These are phyloP conservation scores for Mycena filopes DNA, from an alignment of 768 basidiomycete genomes.

Conservation along the genomic window DNA sequence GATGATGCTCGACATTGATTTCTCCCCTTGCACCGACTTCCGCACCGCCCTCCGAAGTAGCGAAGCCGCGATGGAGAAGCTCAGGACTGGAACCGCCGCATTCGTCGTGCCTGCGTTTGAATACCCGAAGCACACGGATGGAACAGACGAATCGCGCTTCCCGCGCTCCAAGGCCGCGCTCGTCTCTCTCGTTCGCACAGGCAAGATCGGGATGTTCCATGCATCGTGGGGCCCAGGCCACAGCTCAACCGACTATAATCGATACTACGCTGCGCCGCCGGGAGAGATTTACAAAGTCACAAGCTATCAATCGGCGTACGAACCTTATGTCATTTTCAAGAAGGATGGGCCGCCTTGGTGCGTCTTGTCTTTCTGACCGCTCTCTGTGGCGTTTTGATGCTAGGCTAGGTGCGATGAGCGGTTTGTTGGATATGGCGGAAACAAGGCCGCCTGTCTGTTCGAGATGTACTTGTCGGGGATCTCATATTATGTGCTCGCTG, in stretches of 20 bases:
- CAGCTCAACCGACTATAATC: slow-evolving; percentile 81
- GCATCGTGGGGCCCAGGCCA: slow-evolving; percentile 82
- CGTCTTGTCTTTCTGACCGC: slow-evolving; percentile 26
- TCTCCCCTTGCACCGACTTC: slow-evolving; percentile 86
- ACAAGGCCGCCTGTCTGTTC: slow-evolving; percentile 92
- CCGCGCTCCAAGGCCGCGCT: slow-evolving; percentile 75
- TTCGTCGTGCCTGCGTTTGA: slow-evolving; percentile 91
- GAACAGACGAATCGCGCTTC: slow-evolving; percentile 65
- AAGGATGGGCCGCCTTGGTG: slow-evolving; percentile 82
- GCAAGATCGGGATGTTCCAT: slow-evolving; percentile 81
- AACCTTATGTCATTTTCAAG: slow-evolving; percentile 88
- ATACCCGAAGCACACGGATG: slow-evolving; percentile 73
- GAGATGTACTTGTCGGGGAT: slow-evolving; percentile 92
- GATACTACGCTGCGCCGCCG: slow-evolving; percentile 68
- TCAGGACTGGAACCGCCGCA: slow-evolving; percentile 71
- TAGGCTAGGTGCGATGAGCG: slow-evolving; percentile 85
- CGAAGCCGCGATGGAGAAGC: slow-evolving; percentile 51
- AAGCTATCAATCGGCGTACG: slow-evolving; percentile 85
- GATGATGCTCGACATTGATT: slow-evolving; percentile 94
- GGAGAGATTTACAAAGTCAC: slow-evolving; percentile 81
- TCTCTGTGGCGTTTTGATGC: slow-evolving; percentile 11
- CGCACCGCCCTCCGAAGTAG: slow-evolving; percentile 63
- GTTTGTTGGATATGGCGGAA: slow-evolving; percentile 91
- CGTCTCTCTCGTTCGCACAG: slow-evolving; percentile 63
- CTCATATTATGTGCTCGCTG: slow-evolving; percentile 83